These are phyloP conservation scores for Pelargonium australe DNA, from an alignment of 441 rosid genomes.

Conservation along the genomic window DNA sequence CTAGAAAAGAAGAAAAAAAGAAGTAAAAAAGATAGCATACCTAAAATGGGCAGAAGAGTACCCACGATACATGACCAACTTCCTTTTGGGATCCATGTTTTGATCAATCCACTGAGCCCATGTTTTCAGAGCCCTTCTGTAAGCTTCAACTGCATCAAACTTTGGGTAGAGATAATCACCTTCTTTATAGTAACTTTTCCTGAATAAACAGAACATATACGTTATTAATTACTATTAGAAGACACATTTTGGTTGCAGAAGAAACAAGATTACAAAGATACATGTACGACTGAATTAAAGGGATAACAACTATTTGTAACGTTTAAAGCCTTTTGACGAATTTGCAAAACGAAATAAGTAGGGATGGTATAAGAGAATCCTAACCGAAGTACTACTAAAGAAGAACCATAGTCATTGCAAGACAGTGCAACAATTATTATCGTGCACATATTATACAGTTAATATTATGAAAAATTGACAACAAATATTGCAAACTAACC, in stretches of 20 bases:
- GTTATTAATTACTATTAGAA: constrained; percentile 20
- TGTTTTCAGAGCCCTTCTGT: constrained; percentile 65
- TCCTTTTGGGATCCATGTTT: constrained; percentile 46
- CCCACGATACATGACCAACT: constrained; percentile 80
- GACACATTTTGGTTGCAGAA: not conserved
- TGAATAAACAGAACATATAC: constrained; percentile 30
- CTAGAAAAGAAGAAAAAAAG: constrained; percentile 1
- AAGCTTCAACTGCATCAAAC: constrained; percentile 80
- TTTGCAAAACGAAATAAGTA: not conserved
- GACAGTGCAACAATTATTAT: not conserved
- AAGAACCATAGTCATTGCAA: not conserved
- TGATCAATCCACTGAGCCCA: constrained; percentile 80
- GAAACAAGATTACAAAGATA: not conserved
- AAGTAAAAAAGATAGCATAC: constrained; percentile 23
- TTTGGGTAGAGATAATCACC: constrained; percentile 74
- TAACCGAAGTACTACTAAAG: not conserved
- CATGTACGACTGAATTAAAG: not conserved
- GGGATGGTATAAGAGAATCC: not conserved
- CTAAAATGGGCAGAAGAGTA: constrained; percentile 93
- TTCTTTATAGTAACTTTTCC: constrained; percentile 87
- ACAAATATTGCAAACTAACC: constrained; percentile 36
- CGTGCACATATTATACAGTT: not conserved
- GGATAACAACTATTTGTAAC: not conserved
- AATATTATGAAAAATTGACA: not conserved
- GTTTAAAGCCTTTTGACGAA: not conserved